Evolutionary conservation across 1,284 basidiomycete genomes (phyloP).

Genomic region (Meripilus lineatus): DNA sequence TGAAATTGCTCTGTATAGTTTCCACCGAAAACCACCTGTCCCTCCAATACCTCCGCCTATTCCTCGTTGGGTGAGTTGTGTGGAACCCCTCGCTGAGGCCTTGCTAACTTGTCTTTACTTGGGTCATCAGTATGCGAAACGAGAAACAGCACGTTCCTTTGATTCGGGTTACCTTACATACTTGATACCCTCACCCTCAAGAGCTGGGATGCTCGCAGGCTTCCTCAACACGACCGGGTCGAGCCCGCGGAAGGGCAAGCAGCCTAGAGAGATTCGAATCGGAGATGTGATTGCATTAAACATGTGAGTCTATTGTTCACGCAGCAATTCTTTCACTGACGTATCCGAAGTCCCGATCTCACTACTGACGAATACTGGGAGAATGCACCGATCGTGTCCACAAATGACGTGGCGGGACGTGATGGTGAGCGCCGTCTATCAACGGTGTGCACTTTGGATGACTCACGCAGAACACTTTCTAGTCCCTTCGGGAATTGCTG

Average conservation of each 20-base stretch:
- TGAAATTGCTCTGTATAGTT: constrained; percentile 21
- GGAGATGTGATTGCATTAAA: constrained; percentile 50
- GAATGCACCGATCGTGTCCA: constrained; percentile 37
- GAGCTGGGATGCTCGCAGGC: constrained; percentile 35
- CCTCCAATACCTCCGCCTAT: not conserved
- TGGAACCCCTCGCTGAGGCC: not conserved
- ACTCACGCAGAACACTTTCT: not conserved
- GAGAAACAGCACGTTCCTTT: constrained; percentile 37
- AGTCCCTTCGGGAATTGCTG: constrained; percentile 45
- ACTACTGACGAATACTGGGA: constrained; percentile 49
- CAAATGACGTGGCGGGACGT: constrained; percentile 34
- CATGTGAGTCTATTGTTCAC: constrained; percentile 37
- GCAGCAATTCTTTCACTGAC: not conserved
- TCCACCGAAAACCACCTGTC: constrained; percentile 10
- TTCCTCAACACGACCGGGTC: constrained; percentile 40
- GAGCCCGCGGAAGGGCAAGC: constrained; percentile 24
- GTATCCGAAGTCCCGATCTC: constrained; percentile 44
- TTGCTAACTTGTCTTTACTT: constrained; percentile 22
- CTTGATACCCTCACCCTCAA: constrained; percentile 25
- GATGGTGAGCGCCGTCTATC: constrained; percentile 18
- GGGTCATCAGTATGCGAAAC: constrained; percentile 20
- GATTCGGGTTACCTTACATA: constrained; percentile 37
- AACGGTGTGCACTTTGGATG: not conserved
- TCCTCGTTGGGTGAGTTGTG: not conserved
- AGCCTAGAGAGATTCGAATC: constrained; percentile 36